Evolutionary conservation across 495 filamentous ascomycete species (phyloP), one percentile per base, ranked within the genome.

Genomic region (Glarea lozoyensis): DNA sequence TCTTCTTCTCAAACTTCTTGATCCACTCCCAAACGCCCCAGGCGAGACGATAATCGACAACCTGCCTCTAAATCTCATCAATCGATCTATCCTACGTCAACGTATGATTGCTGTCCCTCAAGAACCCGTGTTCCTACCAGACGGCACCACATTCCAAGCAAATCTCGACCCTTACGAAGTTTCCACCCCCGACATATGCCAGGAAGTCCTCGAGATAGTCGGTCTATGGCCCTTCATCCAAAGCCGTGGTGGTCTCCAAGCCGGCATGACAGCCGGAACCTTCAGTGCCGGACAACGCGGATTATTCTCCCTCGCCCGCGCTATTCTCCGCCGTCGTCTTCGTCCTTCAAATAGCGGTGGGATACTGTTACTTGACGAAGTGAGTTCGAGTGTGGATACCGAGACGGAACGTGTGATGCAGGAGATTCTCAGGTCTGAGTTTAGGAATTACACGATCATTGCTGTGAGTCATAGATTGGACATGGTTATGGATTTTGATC

Each of bases 231-330:
- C 19, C 13, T 23, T 7, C 30, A 18, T 43, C n/a, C 29, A 23
- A 3, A 9, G n/a, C 3, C 20, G 17, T 13, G 41, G 41, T 10
- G 71, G 67, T 0, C 60, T 82, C 0, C 65, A 67, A 37, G 67
- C 66, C 1, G 62, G 68, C 5, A 65, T 81, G 39, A 64, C 65
- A 9, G 67, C 62, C 9, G 61, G 69, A 33, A 62, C 64, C 46
- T 64, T 82, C 1, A 75, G 68, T 0, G 70, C 73, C 32, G 80
- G 80, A 0, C 79, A 84, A 46, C 65, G 66, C 29, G 79, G 82
- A 57, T 68, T 84, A 2, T 71, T 82, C 49, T 74, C 69, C 49
- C 63, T 84, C n/a, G 79, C 72, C 2, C 64, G 78, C 2, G 78
- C 73, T 0, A 57, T 84, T 11, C 58, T 84, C 22, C 56, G 69